These are phyloP conservation scores for Glycine tomentella DNA, from an alignment of 306 rosid species.

Conservation along the genomic window DNA sequence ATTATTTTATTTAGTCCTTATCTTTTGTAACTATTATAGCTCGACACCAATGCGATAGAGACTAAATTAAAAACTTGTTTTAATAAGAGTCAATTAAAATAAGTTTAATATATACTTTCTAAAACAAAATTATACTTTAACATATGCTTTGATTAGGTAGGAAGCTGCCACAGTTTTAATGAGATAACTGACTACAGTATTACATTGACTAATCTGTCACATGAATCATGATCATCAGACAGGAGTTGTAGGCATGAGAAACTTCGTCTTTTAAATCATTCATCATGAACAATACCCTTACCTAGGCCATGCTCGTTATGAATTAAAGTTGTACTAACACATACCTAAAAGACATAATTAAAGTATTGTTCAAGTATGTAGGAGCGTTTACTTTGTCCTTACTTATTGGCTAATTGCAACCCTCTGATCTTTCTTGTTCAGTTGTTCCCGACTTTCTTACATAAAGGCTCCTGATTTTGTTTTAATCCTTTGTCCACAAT, in stretches of 20 bases:
- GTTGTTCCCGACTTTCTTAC: slow-evolving; percentile 1
- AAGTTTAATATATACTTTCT: neutral
- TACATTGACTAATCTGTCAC: neutral
- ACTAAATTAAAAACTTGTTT: too few species aligned
- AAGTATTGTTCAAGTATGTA: neutral
- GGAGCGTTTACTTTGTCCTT: slow-evolving; percentile 31
- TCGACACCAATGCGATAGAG: neutral
- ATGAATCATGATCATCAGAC: slow-evolving; percentile 1
- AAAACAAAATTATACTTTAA: neutral
- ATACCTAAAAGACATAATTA: neutral
- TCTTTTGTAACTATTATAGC: neutral
- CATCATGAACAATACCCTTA: neutral
- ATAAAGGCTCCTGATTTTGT: neutral
- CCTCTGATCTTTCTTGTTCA: neutral
- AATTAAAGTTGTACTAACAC: neutral
- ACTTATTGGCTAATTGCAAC: neutral
- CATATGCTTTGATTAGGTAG: neutral
- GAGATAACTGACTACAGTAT: neutral
- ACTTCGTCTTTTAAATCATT: slow-evolving; percentile 44
- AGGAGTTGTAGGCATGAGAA: slow-evolving; percentile 9
- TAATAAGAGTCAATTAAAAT: neutral
- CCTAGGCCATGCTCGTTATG: neutral
- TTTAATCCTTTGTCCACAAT: neutral
- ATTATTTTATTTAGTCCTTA: neutral
- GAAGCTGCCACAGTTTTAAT: neutral